These are phyloP conservation scores for Paramarasmius palmivorus DNA, from an alignment of 1,284 basidiomycete genomes.

Conservation along the genomic window DNA sequence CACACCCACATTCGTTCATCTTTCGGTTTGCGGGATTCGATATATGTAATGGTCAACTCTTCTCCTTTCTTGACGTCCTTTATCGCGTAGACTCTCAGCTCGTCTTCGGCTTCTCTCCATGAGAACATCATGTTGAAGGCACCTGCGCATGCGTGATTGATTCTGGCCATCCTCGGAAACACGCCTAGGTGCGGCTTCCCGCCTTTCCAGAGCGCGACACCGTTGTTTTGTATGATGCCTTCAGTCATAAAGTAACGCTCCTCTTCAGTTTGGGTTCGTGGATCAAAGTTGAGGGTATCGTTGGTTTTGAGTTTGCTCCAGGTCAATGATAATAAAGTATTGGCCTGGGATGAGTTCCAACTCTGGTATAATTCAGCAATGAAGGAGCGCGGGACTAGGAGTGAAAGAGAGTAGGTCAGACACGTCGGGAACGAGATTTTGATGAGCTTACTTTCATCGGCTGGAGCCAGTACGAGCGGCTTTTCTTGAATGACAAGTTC, in stretches of 20 bases:
- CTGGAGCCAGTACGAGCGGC: slow-evolving; percentile 54
- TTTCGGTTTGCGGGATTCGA: slow-evolving; percentile 51
- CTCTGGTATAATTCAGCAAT: background rate
- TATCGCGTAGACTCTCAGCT: slow-evolving; percentile 55
- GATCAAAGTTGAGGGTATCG: background rate
- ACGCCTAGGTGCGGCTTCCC: slow-evolving; percentile 46
- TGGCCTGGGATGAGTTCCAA: background rate
- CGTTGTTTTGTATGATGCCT: slow-evolving; percentile 67
- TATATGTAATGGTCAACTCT: slow-evolving; percentile 64
- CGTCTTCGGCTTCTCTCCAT: slow-evolving; percentile 49
- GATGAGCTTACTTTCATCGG: slow-evolving; percentile 35
- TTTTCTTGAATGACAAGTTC: slow-evolving; percentile 54
- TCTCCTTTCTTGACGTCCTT: slow-evolving; percentile 51
- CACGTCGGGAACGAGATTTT: background rate
- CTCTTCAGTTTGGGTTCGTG: slow-evolving; percentile 16
- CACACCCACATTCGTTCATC: slow-evolving; percentile 47
- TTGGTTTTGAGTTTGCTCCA: background rate
- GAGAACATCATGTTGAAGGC: slow-evolving; percentile 65
- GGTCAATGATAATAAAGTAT: background rate
- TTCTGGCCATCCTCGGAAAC: slow-evolving; percentile 59
- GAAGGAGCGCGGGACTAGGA: slow-evolving; percentile 28
- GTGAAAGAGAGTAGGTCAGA: slow-evolving; percentile 14
- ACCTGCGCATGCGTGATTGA: slow-evolving; percentile 66
- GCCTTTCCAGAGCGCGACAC: slow-evolving; percentile 46
- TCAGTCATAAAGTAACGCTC: slow-evolving; percentile 47